phyloP scores from a whole-genome alignment of 176 grass and related monocot species.

The Bonia amplexicaulis region DNA sequence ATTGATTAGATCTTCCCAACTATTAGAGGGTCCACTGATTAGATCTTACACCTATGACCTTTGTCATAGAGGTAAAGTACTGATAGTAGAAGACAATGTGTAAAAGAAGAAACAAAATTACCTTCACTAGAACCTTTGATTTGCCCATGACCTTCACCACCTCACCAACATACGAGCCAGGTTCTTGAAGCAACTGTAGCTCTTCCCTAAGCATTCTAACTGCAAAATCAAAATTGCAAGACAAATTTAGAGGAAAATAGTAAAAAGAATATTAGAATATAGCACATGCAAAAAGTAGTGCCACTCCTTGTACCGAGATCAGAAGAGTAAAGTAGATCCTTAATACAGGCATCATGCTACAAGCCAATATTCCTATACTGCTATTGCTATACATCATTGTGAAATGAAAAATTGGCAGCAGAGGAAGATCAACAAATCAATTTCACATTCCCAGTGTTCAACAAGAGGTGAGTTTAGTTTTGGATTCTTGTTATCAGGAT shows the following conservation, averaged over 20 bases:
- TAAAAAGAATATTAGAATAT: background rate
- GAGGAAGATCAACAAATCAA: background rate
- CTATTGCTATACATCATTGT: background rate
- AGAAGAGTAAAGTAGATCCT: background rate
- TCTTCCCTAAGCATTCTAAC: constrained; percentile 94
- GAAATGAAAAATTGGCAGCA: background rate
- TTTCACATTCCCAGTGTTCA: background rate
- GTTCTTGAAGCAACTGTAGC: constrained; percentile 91
- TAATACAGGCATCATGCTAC: background rate
- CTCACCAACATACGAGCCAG: constrained; percentile 92
- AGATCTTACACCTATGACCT: background rate
- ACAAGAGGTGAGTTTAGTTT: background rate
- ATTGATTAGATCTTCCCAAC: too few species aligned
- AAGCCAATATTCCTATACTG: background rate
- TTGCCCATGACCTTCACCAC: constrained; percentile 98
- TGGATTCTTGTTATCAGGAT: background rate
- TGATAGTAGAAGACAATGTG: background rate
- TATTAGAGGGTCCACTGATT: background rate
- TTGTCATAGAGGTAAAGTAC: background rate
- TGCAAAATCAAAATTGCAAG: constrained; percentile 24
- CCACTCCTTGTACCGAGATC: background rate
- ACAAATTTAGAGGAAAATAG: background rate
- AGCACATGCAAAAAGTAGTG: background rate
- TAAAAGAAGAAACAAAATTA: constrained; percentile 20
- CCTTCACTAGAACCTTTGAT: constrained; percentile 95